Base-by-base conservation (phyloP, 768 basidiomycete species). In the Pisolithus orientalis region DNA sequence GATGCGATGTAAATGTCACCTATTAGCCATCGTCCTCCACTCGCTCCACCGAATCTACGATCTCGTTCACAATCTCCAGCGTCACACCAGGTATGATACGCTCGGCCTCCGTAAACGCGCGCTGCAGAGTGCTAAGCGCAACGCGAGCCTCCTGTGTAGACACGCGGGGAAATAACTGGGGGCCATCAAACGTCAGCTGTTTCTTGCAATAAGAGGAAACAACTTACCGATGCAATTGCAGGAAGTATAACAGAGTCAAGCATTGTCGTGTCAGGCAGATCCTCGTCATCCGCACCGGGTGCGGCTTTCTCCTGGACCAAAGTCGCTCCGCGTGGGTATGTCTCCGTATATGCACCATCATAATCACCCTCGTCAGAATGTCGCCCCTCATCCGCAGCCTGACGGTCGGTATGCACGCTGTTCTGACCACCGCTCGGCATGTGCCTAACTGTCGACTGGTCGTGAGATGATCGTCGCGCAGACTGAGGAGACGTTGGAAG, bases 61-160 rank as follows among this genome's bases (percentile, higher is more conserved):
- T 92, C 71, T 96, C 94, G 63, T 91, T 89, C 50, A 96, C 89
- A 46, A 97, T 77, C 54, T 95, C 95, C 71, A 89, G 74, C 24
- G 93, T 90, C 29, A 99, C 85, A 5, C 96, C 96, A 7, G 96
- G 96, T 59, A 98, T 96, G 51, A 92, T 86, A 54, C 89, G 79
- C 72, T 99, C 96, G 11, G 94, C 94, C 28, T 96, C 92, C 27
- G 90, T 90, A 63, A 97, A 94, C 3, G 96, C 94, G 29, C 89
- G 80, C 59, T 96, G 90, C 10, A 98, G 75, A 47, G 88, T 80
- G 53, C 85, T 87, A 48, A 99, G 77, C 17, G 90, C 88, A 28
- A 90, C 79, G 53, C 90, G 80, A 8, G 93, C 92, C 66, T 96
- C 93, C 59, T 90, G 87, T n/a, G 92, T 89, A 0, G 90, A 85